Base-by-base conservation (phyloP, 2,329 filamentous ascomycete species). In the Trichophyton benhamiae region DNA sequence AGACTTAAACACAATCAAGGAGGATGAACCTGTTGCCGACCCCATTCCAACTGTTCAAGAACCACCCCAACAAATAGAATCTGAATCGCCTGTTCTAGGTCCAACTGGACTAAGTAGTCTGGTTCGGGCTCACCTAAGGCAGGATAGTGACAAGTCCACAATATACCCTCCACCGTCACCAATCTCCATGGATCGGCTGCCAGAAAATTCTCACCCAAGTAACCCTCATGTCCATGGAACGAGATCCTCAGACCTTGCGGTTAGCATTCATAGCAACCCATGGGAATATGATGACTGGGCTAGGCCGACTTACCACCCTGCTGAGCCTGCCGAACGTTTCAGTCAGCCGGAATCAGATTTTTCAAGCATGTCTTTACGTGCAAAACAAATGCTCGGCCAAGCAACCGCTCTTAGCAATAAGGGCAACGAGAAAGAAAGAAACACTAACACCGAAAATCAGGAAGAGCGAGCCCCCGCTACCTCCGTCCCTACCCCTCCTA, bases 61-160 rank as follows among this genome's bases (percentile, higher is more conserved):
- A 41, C 46, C 42, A 22, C 38, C 53, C 20, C 27, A 27, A 7
- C 17, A 55, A 13, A 41, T 3, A 25, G 33, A 60, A 60, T 71
- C 73, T 3, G 89, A 95, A 68, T 95, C 91, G 0, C 91, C 91
- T 0, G 95, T 89, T 0, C 76, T 96, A 4, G 87, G 87, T 1
- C 86, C 73, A 25, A 63, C 88, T 17, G 90, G 89, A 0, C 78
- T 96, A 15, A 92, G 87, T 68, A 88, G 87, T 1, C 82, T 96
- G 78, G 86, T 96, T 53, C 84, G 87, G 36, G 87, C 91, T 64
- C 94, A 97, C 77, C 77, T 97, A 46, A 85, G 94, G 58, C 84
- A 84, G 38, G 84, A 87, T 65, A 97, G 92, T 74, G 87, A 86
- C 62, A 82, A 84, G 13, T 97, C 92, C 0, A 95, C 90, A 0